Evolutionary conservation across 352 stramenopile genomes (phyloP).

Genomic region (Pythium dissotocum): DNA sequence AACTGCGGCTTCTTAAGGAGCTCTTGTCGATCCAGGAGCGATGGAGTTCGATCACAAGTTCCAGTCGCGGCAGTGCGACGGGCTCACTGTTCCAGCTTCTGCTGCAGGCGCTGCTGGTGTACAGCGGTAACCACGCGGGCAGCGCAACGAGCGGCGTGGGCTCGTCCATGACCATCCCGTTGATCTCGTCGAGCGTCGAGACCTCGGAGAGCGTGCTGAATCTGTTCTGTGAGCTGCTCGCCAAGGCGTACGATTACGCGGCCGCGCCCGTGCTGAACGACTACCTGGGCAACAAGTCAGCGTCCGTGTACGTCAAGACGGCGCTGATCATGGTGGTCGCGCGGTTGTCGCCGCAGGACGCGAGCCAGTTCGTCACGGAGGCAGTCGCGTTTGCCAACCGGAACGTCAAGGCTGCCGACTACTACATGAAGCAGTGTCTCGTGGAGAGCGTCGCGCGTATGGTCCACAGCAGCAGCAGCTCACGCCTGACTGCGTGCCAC

Average conservation of each 20-base stretch:
- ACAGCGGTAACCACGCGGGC: conserved; percentile 50
- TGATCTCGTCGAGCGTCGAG: conserved; percentile 43
- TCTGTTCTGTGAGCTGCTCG: conserved; percentile 72
- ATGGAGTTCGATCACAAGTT: conserved; percentile 47
- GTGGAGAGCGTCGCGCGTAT: conserved; percentile 67
- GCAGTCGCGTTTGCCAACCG: conserved; percentile 65
- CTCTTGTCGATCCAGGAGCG: conserved; percentile 61
- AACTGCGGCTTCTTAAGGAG: conserved; percentile 37
- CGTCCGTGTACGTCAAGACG: conserved; percentile 66
- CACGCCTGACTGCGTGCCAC: conserved; percentile 46
- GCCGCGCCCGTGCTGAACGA: conserved; percentile 58
- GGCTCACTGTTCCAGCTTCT: conserved; percentile 59
- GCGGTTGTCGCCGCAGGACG: conserved; percentile 54
- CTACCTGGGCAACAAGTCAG: conserved; percentile 47
- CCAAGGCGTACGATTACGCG: conserved; percentile 74
- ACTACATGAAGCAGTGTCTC: conserved; percentile 80
- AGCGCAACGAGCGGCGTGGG: conserved; percentile 32
- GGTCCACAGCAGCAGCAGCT: conserved; percentile 36
- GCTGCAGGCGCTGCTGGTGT: conserved; percentile 64
- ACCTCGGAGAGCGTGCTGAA: conserved; percentile 74
- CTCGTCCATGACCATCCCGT: conserved; percentile 46
- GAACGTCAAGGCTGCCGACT: conserved; percentile 60
- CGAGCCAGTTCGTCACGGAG: conserved; percentile 66
- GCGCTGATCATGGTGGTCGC: conserved; percentile 72
- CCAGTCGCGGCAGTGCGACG: conserved; percentile 4